phyloP scores from a whole-genome alignment of 1,284 basidiomycete species.

The Tranzscheliella williamsii region DNA sequence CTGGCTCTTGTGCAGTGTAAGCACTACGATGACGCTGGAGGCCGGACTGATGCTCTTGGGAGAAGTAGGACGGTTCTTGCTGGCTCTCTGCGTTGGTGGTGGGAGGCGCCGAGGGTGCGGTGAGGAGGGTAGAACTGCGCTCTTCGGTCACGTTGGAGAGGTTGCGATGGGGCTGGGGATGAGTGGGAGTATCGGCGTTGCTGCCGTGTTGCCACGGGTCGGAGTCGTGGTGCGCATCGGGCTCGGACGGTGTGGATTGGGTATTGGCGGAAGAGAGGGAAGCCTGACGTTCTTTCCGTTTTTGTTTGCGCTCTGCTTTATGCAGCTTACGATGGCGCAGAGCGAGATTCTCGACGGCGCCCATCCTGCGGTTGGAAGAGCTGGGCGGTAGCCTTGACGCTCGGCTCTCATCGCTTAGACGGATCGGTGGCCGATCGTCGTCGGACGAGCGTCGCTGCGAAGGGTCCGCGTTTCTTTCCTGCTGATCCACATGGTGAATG shows the following conservation, averaged over 20 bases:
- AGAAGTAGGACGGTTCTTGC: too few relatives aligned
- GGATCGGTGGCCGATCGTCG: conserved; percentile 21
- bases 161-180: conserved; percentile 12
- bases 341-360: conserved; percentile 32
- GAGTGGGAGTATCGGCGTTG: not conserved
- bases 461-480: not conserved
- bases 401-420: conserved; percentile 17
- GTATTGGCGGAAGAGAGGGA: conserved; percentile 15
- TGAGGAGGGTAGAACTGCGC: too few relatives aligned
- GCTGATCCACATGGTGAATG: conserved; percentile 16
- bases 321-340: conserved; percentile 27
- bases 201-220: not conserved
- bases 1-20: too few relatives aligned
- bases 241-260: not conserved
- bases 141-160: conserved; percentile 35
- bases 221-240: not conserved
- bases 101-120: too few relatives aligned
- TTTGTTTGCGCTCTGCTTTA: conserved; percentile 14
- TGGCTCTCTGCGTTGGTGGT: too few relatives aligned
- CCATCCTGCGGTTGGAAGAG: conserved; percentile 16
- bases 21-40: too few relatives aligned
- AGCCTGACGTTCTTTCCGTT: conserved; percentile 7
- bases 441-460: not conserved
- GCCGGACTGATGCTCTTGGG: too few relatives aligned
- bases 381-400: conserved; percentile 1